A percentile compares a stretch with the other conserved stretches of the same genome.
These are phyloP conservation scores for Aristolochia californica DNA, from an alignment of 164 flowering plant species.

Conservation along the genomic window DNA sequence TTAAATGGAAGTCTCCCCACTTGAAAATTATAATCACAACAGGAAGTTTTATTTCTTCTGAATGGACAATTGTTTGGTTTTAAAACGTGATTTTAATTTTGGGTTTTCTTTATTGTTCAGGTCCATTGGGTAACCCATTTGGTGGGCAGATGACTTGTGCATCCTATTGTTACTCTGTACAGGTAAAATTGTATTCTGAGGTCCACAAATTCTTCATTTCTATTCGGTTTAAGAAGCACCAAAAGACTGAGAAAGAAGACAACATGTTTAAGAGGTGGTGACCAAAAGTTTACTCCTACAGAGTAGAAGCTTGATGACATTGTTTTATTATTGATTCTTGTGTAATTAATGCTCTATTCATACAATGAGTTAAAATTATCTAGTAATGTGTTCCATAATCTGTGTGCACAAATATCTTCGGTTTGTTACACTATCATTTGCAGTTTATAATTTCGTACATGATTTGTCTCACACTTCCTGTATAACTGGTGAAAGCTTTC, in stretches of 20 bases:
- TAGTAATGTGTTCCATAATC: too few relatives aligned
- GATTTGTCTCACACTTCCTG: too few relatives aligned
- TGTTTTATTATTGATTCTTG: neutral
- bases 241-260: too few relatives aligned
- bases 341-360: neutral
- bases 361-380: too few relatives aligned
- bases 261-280: too few relatives aligned
- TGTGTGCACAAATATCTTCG: too few relatives aligned
- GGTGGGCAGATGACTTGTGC: conserved; percentile 14
- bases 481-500: too few relatives aligned
- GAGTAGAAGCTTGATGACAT: neutral
- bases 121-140: conserved; percentile 28
- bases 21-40: neutral
- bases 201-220: neutral
- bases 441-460: too few relatives aligned
- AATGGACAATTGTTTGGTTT: neutral
- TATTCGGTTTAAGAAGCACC: too few relatives aligned
- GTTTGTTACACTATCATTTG: too few relatives aligned
- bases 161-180: neutral
- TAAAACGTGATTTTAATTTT: neutral
- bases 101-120: conserved; percentile 16
- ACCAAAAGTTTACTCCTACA: neutral
- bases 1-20: neutral
- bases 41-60: neutral
- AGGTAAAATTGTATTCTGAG: conserved; percentile 4